Percentiles rank a stretch among this genome's conserved stretches.
Evolutionary conservation across 129 eudicot genomes (phyloP).

Genomic region (Calendula officinalis): DNA sequence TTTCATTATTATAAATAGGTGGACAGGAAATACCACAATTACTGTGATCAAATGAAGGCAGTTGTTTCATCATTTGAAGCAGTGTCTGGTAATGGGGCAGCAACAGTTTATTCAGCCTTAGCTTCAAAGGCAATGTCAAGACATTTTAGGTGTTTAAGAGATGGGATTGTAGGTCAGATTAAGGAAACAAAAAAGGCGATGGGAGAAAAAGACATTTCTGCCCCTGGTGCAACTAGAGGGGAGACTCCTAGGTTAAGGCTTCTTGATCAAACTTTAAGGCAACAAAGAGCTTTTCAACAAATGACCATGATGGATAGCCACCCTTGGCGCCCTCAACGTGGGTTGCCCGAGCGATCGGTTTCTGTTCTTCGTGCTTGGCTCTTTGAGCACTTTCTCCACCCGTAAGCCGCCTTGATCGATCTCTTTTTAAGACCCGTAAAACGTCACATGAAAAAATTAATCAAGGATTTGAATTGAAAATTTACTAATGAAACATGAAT

Average conservation of each 20-base stretch:
- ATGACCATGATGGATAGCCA: slow-evolving; percentile 84
- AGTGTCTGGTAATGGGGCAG: slow-evolving; percentile 76
- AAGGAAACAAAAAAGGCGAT: slow-evolving; percentile 67
- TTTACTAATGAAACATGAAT: too few relatives aligned
- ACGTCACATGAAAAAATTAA: too few relatives aligned
- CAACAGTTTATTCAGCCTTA: slow-evolving; percentile 66
- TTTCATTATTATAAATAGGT: slow-evolving; percentile 40
- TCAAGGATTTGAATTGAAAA: too few relatives aligned
- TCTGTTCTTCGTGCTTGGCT: slow-evolving; percentile 97
- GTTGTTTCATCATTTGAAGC: slow-evolving; percentile 76
- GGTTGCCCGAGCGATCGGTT: slow-evolving; percentile 83
- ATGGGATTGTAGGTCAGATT: slow-evolving; percentile 69
- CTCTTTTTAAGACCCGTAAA: neutral
- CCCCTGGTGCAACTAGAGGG: slow-evolving; percentile 68
- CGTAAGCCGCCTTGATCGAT: slow-evolving; percentile 39
- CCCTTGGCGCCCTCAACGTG: slow-evolving; percentile 96
- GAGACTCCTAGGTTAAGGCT: slow-evolving; percentile 88
- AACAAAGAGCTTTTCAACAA: slow-evolving; percentile 85
- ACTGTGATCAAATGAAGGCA: slow-evolving; percentile 84
- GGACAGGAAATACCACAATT: slow-evolving; percentile 90
- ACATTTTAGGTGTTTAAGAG: slow-evolving; percentile 36
- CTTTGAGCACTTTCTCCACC: slow-evolving; percentile 93
- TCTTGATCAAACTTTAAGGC: slow-evolving; percentile 82
- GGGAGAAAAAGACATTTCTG: slow-evolving; percentile 69
- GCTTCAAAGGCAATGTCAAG: too few relatives aligned